Base-by-base conservation (phyloP, 2,329 filamentous ascomycete species). In the Penicillium sp. region DNA sequence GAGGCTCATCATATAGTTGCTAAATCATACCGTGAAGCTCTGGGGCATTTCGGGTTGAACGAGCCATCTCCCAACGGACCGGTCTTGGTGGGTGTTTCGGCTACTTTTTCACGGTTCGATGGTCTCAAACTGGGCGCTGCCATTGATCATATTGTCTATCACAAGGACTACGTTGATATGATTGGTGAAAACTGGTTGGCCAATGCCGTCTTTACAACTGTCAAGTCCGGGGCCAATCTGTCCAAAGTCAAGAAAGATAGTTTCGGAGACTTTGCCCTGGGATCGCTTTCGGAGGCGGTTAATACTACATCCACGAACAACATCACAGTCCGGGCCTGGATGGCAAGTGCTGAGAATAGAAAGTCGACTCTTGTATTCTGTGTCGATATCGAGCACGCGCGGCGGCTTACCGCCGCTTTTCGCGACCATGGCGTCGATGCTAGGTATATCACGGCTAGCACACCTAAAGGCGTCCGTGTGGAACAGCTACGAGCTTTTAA, bases 1-100 rank as follows among this genome's bases (percentile, higher is more conserved):
- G 93, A 98, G 70, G 93, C 91, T 4, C 93, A 98, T 66, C 93
- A 98, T 68, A 95, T 97, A 46, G 90, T 96, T 39, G 87, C 93
- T 0, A 77, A 81, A 2, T 82, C 83, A 7, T 97, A 97, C 63
- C 75, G 94, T 54, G 77, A 79, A 37, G 78, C 83, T 0, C 73
- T 98, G 42, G 74, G 78, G n/a, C 82, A 97, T 67, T 95, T 98
- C 65, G 81, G 83, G 0, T 77, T 95, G 56, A 73, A 75, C 12
- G 69, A 80, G 48, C 60, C 71, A 43, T 74, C 71, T 55, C 57
- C 69, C 3, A 52, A 66, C 32, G 75, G 78, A 12, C 84, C 87
- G 0, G 79, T 82, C 17, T 74, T 98, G 13, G 84, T 98, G 12
- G 93, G 93, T 5, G 90, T 98, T 3, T 96, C 91, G 9, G 93